phyloP scores from a whole-genome alignment of 2,329 filamentous ascomycete species.

The Albifimbria verrucaria region DNA sequence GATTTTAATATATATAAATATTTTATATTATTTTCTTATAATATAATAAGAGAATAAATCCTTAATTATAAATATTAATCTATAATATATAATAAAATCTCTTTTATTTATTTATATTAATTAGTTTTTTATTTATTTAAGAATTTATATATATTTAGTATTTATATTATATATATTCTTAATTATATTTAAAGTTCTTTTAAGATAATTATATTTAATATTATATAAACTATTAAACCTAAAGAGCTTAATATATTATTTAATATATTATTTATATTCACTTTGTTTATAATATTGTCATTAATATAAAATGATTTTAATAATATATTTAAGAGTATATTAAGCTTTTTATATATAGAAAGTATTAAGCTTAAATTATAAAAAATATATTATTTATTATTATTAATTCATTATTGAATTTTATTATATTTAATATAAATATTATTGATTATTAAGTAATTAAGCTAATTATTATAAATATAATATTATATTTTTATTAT shows the following conservation, averaged over 20 bases:
- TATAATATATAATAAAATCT: background rate
- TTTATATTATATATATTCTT: background rate
- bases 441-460: background rate
- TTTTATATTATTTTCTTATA: background rate
- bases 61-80: background rate
- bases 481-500: slow-evolving; percentile 4
- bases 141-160: background rate
- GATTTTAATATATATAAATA: background rate
- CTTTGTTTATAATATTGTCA: background rate
- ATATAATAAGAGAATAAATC: background rate
- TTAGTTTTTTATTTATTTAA: background rate
- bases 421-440: background rate
- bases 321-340: background rate
- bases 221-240: background rate
- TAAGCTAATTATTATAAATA: background rate
- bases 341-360: background rate
- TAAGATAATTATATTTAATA: background rate
- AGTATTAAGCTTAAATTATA: background rate
- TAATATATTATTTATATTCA: background rate
- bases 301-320: background rate
- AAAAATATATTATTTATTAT: slow-evolving; percentile 4
- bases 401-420: slow-evolving; percentile 1
- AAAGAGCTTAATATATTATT: background rate
- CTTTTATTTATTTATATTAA: background rate
- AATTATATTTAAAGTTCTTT: background rate